phyloP scores from a whole-genome alignment of 2,329 filamentous ascomycete species.

The Claviceps capensis region DNA sequence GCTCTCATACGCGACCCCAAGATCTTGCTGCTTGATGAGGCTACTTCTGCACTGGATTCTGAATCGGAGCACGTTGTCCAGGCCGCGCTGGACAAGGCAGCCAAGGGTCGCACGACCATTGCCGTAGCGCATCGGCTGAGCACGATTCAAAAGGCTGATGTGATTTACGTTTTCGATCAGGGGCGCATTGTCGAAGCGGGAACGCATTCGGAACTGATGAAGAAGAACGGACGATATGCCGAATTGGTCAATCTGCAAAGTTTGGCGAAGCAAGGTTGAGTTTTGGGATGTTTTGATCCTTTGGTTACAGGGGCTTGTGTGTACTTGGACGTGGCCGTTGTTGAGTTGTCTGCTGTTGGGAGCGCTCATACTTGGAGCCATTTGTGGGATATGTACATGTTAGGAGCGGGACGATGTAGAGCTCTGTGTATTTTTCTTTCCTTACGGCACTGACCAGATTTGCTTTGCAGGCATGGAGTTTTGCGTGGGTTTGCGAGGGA shows the following conservation, averaged over 20 bases:
- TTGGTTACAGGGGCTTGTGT: too few relatives aligned
- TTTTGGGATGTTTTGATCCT: background rate
- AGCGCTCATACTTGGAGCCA: too few relatives aligned
- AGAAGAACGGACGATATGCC: constrained; percentile 56
- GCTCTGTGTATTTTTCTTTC: too few relatives aligned
- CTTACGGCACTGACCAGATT: too few relatives aligned
- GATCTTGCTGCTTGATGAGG: constrained; percentile 72
- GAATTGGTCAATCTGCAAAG: constrained; percentile 73
- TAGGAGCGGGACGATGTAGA: too few relatives aligned
- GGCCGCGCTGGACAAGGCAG: constrained; percentile 65
- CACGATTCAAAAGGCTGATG: constrained; percentile 87
- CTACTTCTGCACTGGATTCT: constrained; percentile 62
- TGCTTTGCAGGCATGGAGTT: too few relatives aligned
- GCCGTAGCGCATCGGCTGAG: constrained; percentile 85
- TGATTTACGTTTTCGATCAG: constrained; percentile 94
- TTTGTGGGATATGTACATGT: too few relatives aligned
- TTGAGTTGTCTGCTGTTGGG: too few relatives aligned
- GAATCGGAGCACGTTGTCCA: constrained; percentile 72
- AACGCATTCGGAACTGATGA: constrained; percentile 61
- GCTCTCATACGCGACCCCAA: constrained; percentile 85
- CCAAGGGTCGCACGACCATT: constrained; percentile 78
- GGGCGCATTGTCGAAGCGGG: constrained; percentile 77
- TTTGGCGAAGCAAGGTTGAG: constrained; percentile 42
- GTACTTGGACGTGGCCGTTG: too few relatives aligned
- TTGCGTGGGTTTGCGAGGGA: too few relatives aligned